Conservation (phyloP, 208 protist genomes). For the Plasmodiophora brassicae region DNA sequence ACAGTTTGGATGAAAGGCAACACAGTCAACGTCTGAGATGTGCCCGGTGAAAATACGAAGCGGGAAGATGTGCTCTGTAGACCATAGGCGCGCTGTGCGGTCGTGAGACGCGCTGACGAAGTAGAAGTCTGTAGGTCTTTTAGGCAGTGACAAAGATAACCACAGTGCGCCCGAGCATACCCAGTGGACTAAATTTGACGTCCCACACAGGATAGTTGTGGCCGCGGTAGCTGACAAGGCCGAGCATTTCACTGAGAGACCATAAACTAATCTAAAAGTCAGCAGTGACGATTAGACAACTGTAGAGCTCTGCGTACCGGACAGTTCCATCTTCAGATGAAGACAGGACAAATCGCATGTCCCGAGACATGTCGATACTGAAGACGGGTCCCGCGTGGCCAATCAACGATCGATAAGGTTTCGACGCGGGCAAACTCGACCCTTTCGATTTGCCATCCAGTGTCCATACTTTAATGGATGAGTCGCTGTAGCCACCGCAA, state of each 20-base stretch:
- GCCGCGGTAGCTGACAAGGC: conserved; percentile 66
- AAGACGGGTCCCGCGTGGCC: conserved; percentile 64
- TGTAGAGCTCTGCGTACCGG: too few species aligned
- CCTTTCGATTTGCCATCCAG: too few species aligned
- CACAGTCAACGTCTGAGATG: conserved; percentile 64
- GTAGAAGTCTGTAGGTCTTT: conserved; percentile 59
- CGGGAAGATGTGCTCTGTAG: conserved; percentile 61
- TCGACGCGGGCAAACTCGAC: not conserved
- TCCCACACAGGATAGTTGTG: conserved; percentile 75
- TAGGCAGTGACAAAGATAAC: too few species aligned
- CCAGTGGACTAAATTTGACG: conserved; percentile 63
- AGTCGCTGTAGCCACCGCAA: not conserved
- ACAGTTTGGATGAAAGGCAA: conserved; percentile 41
- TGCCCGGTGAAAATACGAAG: conserved; percentile 71
- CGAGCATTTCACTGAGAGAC: conserved; percentile 61
- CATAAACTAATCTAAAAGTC: not conserved
- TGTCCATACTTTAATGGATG: not conserved
- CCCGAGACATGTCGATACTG: conserved; percentile 47
- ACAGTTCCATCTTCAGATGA: conserved; percentile 52
- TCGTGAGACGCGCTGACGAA: conserved; percentile 72
- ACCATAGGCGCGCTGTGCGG: conserved; percentile 71
- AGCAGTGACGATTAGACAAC: too few species aligned
- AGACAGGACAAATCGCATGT: conserved; percentile 58
- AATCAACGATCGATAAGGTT: conserved; percentile 25
- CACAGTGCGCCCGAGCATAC: not conserved